Evolutionary conservation across 305 asterid species (phyloP), one percentile per base, ranked within the genome.

Genomic region (Solanum chacoense): DNA sequence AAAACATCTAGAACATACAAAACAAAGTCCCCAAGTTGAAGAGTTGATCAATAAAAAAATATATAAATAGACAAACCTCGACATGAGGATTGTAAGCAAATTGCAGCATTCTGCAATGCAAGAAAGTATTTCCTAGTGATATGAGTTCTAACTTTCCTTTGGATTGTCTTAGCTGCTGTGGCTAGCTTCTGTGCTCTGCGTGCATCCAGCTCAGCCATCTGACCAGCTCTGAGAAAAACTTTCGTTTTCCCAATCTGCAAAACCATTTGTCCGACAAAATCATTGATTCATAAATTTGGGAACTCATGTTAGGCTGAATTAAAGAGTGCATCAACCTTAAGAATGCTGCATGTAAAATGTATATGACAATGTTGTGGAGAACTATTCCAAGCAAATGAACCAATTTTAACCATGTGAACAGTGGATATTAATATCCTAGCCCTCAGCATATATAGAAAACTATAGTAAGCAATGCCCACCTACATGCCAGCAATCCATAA

Each of bases 181-280:
- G 92, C 94, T 79, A 95, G 95, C 91, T 94, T 96, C 81, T 88
- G 94, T 34, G 98, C 96, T 92, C 98, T 92, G 45, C 92, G 96
- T 67, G 99, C 96, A 95, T 97, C 99, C 89, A 97, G 94, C 80
- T 95, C 98, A 45, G 98, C 98, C 98, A 97, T 95, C 90, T 97
- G 98, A 91, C 98, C 98, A 85, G 99, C 98, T 93, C 99, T 92
- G 34, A 97, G 92, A 91, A 97, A 97, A 90, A 96, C 97, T 91
- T 97, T 96, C 7, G 98, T 93, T 90, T 97, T 94, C 84, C 98
- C 99, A 59, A 94, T 94, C 99, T 97, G 97, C 91, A 92, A 85
- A 90, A 78, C 40, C 40, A 86, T 88, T 79, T 87, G 78, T 55
- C 75, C 29, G 28, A 32, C 26, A 59, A 69, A 42, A 59, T 63